These are phyloP conservation scores for Pistacia atlantica DNA, from an alignment of 345 rosid genomes.

Conservation along the genomic window DNA sequence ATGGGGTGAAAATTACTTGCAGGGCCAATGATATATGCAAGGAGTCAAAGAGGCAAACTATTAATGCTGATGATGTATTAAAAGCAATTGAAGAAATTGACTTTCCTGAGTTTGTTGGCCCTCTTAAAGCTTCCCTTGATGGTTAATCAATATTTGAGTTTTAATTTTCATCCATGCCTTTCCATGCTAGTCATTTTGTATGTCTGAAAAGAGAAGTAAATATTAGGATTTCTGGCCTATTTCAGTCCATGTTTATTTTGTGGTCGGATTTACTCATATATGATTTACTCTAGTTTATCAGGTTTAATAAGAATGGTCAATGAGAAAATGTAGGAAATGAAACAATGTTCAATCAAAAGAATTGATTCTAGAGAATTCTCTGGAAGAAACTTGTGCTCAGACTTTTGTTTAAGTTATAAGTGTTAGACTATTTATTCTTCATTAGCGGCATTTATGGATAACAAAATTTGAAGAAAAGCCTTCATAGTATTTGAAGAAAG, in stretches of 20 bases:
- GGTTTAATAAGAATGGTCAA: too few relatives aligned
- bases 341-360: too few relatives aligned
- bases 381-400: too few relatives aligned
- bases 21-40: conserved; percentile 76
- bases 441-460: too few relatives aligned
- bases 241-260: background rate
- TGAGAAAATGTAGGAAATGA: too few relatives aligned
- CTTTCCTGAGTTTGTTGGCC: conserved; percentile 53
- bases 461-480: too few relatives aligned
- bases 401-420: too few relatives aligned
- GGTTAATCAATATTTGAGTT: conserved; percentile 36
- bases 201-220: too few relatives aligned
- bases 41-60: conserved; percentile 71
- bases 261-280: background rate
- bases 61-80: conserved; percentile 61
- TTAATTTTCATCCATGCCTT: background rate
- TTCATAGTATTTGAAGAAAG: too few relatives aligned
- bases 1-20: background rate
- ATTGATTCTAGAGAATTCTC: too few relatives aligned
- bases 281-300: too few relatives aligned
- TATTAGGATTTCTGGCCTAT: background rate
- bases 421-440: too few relatives aligned
- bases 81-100: conserved; percentile 65
- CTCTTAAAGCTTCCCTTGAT: conserved; percentile 60
- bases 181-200: background rate